Percentiles rank a stretch among this genome's conserved stretches.
phyloP scores from a whole-genome alignment of 2,329 filamentous ascomycete genomes.

The Harringtonia aguacate region DNA sequence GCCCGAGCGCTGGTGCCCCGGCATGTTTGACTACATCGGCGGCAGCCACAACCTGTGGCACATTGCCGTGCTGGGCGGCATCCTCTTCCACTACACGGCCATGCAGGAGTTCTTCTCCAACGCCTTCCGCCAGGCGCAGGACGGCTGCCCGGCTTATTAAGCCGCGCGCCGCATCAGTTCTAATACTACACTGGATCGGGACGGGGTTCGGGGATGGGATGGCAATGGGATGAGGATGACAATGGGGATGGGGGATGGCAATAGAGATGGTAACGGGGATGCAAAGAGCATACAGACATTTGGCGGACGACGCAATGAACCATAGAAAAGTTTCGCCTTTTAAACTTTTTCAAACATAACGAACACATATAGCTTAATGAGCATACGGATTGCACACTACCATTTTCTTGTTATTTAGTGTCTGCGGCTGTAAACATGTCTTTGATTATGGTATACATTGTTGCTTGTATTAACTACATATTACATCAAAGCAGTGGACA shows the following conservation, averaged over 20 bases:
- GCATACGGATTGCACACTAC: not conserved
- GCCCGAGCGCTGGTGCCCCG: constrained; percentile 86
- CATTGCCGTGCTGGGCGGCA: constrained; percentile 83
- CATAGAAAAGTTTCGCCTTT: no score
- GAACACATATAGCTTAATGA: not conserved
- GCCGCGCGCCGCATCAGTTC: not conserved
- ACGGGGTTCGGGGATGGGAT: no score
- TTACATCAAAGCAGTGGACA: no score
- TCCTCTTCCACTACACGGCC: constrained; percentile 91
- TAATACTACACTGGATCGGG: no score
- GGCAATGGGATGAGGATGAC: no score
- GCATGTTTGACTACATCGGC: constrained; percentile 89
- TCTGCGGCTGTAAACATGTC: not conserved
- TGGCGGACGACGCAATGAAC: not conserved
- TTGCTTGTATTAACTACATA: no score
- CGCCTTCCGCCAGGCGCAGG: constrained; percentile 59
- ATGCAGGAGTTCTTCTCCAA: constrained; percentile 91
- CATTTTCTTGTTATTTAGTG: not conserved
- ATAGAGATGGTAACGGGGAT: no score
- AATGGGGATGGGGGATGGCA: no score
- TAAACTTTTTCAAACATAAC: not conserved
- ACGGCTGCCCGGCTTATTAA: constrained; percentile 45
- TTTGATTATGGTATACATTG: no score
- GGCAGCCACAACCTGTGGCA: constrained; percentile 98
- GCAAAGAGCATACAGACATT: no score